Conservation (phyloP, 2,329 filamentous ascomycete genomes). For the Teratosphaeriaceae sp. region DNA sequence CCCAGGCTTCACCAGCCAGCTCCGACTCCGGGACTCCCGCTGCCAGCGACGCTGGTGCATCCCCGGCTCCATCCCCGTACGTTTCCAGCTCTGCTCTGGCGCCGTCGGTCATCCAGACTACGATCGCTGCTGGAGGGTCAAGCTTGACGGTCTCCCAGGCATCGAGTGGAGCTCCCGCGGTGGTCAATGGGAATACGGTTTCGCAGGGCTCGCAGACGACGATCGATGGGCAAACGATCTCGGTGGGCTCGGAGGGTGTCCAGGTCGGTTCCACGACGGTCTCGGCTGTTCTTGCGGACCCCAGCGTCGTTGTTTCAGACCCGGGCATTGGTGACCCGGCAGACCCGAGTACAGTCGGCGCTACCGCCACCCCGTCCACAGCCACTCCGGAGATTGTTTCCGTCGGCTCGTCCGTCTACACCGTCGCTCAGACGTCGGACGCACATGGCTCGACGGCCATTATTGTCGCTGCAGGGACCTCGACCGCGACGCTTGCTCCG, state of each 20-base stretch:
- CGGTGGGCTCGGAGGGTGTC: background rate
- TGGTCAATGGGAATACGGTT: background rate
- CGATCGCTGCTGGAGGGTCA: background rate
- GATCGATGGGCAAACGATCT: background rate
- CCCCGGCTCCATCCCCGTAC: background rate
- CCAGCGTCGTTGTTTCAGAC: background rate
- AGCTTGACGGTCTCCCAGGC: slow-evolving; percentile 1
- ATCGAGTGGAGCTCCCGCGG: background rate
- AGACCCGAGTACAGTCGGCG: background rate
- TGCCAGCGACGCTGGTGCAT: background rate
- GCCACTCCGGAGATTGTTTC: background rate
- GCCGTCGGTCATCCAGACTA: background rate
- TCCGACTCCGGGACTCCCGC: background rate
- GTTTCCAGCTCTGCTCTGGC: background rate
- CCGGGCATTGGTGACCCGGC: background rate
- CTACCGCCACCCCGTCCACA: background rate
- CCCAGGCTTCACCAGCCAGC: background rate
- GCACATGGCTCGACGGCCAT: background rate
- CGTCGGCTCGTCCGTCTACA: slow-evolving; percentile 1
- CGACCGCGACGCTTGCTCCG: slow-evolving; percentile 1
- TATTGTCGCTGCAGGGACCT: background rate
- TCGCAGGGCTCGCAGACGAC: background rate
- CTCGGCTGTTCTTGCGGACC: too few relatives aligned
- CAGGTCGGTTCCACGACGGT: background rate
- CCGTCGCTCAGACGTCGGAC: background rate